These are phyloP conservation scores for Claviceps lovelessii DNA, from an alignment of 2,329 filamentous ascomycete species.

Conservation along the genomic window DNA sequence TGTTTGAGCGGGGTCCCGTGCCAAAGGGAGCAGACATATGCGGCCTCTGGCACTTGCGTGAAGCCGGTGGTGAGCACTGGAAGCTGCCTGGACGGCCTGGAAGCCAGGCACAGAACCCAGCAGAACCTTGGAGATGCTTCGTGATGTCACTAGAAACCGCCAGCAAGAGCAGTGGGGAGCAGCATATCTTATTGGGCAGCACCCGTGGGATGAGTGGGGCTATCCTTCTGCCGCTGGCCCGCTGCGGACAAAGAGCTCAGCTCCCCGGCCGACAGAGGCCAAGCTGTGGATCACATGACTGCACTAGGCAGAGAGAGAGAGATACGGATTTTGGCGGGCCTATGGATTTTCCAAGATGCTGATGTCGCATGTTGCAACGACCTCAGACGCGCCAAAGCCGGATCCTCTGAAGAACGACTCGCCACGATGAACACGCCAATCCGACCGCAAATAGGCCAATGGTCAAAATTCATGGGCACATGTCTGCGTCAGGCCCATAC, in stretches of 20 bases:
- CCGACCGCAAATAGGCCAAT: slow-evolving; percentile 23
- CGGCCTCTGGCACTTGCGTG: background rate
- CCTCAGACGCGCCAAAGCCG: background rate
- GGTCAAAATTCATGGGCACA: slow-evolving; percentile 27
- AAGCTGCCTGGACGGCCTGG: slow-evolving; percentile 9
- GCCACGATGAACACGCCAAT: slow-evolving; percentile 24
- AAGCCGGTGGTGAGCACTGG: slow-evolving; percentile 6
- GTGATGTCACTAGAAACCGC: slow-evolving; percentile 20
- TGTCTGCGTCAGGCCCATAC: slow-evolving; percentile 26
- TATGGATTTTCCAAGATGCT: slow-evolving; percentile 8
- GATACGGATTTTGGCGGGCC: background rate
- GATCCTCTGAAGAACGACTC: slow-evolving; percentile 9
- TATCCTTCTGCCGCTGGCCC: too few species aligned
- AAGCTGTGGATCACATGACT: slow-evolving; percentile 13
- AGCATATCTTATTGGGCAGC: slow-evolving; percentile 9
- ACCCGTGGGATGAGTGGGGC: background rate
- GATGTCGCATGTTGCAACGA: background rate
- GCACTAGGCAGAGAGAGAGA: background rate
- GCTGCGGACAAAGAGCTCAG: too few species aligned
- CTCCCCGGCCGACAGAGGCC: background rate
- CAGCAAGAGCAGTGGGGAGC: slow-evolving; percentile 9
- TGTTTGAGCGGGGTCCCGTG: background rate
- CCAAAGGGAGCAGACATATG: background rate
- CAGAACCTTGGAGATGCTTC: slow-evolving; percentile 17
- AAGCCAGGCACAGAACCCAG: slow-evolving; percentile 18